Base-by-base conservation (phyloP, 768 basidiomycete genomes). In the Lactifluus piperatus region DNA sequence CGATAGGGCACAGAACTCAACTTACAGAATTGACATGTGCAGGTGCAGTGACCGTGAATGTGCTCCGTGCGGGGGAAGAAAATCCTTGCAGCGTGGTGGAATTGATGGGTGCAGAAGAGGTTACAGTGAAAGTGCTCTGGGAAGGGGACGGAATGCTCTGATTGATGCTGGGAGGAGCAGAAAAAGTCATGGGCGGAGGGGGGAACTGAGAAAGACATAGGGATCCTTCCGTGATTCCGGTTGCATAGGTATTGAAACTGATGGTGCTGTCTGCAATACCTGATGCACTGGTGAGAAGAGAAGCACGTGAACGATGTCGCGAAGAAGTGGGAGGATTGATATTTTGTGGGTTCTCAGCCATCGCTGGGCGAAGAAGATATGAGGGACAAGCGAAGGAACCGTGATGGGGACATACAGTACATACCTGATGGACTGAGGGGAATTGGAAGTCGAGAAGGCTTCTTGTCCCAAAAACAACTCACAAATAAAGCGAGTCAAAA, bases 201-300 rank as follows among this genome's bases (percentile, higher is more conserved):
- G 81, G 82, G 58, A 84, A 85, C 53, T 77, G 74, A 34, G 77
- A 77, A 55, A 81, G 72, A 32, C 70, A 71, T 43, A 74, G 58
- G 18, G 71, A 70, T 30, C 71, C 72, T 18, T 71, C 75, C 5
- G 62, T 60, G 10, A 65, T 52, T 39, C 66, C 67, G 8, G 69
- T 72, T 56, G 58, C 70, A 66, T 56, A 56, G 56, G 69, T 69
- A 27, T 63, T 66, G 64, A 77, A 75, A 67, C 78, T 80, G 46
- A 83, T 78, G 29, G 80, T 79, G 53, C 80, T 82, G 51, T 78
- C 79, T 34, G 82, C 80, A 41, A 82, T 68, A 27, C 75, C 79
- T n/a, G 83, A 83, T 6, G 76, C 79, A 59, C 75, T 78, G 39
- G 82, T 82, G 53, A 75, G 74, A 46, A 78, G 65, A 37, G 81